Percentiles rank a stretch among this genome's conserved stretches.
Evolutionary conservation across 2,329 filamentous ascomycete species (phyloP).

Genomic region (Albophoma yamanashiensis): DNA sequence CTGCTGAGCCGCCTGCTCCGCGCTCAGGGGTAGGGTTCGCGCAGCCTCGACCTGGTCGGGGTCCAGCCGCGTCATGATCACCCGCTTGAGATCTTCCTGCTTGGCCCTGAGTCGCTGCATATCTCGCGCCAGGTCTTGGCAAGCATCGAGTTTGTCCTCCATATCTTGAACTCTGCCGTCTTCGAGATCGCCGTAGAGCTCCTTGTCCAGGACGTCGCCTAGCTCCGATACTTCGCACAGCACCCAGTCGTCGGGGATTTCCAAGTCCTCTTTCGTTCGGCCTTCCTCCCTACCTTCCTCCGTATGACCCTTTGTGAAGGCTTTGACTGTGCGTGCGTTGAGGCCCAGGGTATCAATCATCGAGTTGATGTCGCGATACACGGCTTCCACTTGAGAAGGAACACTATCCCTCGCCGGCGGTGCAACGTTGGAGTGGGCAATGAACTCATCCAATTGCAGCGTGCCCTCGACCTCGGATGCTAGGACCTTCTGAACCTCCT

Average conservation of each 20-base stretch:
- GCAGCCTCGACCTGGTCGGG: constrained; percentile 54
- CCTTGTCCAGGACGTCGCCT: constrained; percentile 48
- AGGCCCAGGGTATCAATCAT: constrained; percentile 92
- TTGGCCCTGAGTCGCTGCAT: constrained; percentile 62
- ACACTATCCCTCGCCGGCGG: constrained; percentile 45
- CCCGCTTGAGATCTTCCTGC: constrained; percentile 66
- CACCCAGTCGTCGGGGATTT: constrained; percentile 58
- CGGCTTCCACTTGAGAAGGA: constrained; percentile 51
- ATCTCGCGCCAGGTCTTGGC: constrained; percentile 59
- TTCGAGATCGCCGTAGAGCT: constrained; percentile 55
- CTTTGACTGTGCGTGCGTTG: constrained; percentile 59
- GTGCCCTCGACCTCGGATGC: constrained; percentile 50
- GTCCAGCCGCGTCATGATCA: constrained; percentile 60
- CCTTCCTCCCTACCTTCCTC: constrained; percentile 40
- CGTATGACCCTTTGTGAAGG: constrained; percentile 58
- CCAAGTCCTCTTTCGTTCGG: constrained; percentile 57
- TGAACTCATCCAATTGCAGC: constrained; percentile 54
- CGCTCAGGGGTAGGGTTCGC: constrained; percentile 63
- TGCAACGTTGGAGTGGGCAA: constrained; percentile 47
- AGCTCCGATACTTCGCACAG: constrained; percentile 67
- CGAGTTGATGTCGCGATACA: constrained; percentile 75
- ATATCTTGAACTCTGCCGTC: constrained; percentile 58
- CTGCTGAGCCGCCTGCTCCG: constrained; percentile 76
- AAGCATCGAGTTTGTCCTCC: constrained; percentile 55
- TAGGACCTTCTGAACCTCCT: constrained; percentile 53